Evolutionary conservation across 495 filamentous ascomycete genomes (phyloP).

Genomic region (Aspergillus saccharolyticus): DNA sequence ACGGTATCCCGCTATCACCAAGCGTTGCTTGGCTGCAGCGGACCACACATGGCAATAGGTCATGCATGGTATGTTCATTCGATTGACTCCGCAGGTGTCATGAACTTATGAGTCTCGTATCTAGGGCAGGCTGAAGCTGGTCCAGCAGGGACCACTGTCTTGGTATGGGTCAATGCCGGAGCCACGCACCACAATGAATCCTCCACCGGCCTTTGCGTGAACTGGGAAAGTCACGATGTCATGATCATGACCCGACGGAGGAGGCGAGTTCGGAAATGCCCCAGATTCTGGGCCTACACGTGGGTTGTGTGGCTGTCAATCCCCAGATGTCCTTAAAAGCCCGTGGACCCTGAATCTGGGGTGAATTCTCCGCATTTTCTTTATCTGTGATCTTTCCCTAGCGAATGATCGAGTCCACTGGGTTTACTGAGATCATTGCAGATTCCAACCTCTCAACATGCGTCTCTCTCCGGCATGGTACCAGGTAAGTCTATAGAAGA

Average conservation of each 20-base stretch:
- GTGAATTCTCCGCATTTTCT: slow-evolving; percentile 16
- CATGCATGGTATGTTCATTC: slow-evolving; percentile 2
- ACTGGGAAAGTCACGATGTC: not conserved
- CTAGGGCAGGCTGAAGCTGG: not conserved
- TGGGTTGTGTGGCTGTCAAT: slow-evolving; percentile 12
- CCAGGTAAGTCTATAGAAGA: slow-evolving; percentile 35
- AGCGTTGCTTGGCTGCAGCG: slow-evolving; percentile 7
- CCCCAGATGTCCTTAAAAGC: slow-evolving; percentile 22
- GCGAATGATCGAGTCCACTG: not conserved
- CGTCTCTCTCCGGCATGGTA: slow-evolving; percentile 52
- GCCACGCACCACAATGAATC: not conserved
- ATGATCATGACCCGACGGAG: not conserved
- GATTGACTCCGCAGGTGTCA: slow-evolving; percentile 1
- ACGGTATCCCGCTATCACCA: slow-evolving; percentile 15
- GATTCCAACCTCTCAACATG: slow-evolving; percentile 30
- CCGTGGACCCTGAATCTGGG: slow-evolving; percentile 17
- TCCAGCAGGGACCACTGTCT: not conserved
- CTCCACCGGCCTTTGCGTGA: not conserved
- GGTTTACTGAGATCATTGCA: slow-evolving; percentile 1
- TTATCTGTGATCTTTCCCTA: slow-evolving; percentile 4
- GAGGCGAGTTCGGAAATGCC: not conserved
- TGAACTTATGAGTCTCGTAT: not conserved
- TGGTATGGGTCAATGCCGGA: not conserved
- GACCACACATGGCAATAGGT: not conserved
- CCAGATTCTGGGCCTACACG: slow-evolving; percentile 4